phyloP scores from a whole-genome alignment of 371 early-diverging fungal species.

The Mortierella sp. region DNA sequence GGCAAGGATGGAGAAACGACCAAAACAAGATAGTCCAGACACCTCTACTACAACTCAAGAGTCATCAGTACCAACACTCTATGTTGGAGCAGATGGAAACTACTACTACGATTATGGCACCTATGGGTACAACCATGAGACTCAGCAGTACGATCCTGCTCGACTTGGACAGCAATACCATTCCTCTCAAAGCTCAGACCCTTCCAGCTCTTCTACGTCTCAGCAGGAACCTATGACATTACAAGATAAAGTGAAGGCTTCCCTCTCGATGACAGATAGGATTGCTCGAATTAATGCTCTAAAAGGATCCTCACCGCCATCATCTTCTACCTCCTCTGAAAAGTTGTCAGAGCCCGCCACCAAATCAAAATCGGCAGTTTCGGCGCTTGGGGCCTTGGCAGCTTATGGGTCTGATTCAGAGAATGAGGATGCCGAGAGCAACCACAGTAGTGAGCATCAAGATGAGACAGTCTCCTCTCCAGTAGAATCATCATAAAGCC shows the following conservation, averaged over 20 bases:
- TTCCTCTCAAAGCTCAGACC: not conserved
- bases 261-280: not conserved
- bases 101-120: slow-evolving; percentile 47
- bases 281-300: not conserved
- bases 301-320: not conserved
- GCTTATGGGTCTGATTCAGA: slow-evolving; percentile 43
- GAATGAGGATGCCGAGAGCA: slow-evolving; percentile 4
- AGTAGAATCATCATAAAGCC: too few species aligned
- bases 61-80: slow-evolving; percentile 8
- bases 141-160: slow-evolving; percentile 39
- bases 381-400: slow-evolving; percentile 27
- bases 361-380: slow-evolving; percentile 9
- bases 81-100: slow-evolving; percentile 34
- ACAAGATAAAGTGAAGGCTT: slow-evolving; percentile 37
- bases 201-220: not conserved
- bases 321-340: not conserved
- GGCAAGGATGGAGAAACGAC: slow-evolving; percentile 8
- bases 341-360: not conserved
- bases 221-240: slow-evolving; percentile 7
- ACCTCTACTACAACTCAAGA: not conserved
- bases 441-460: too few species aligned
- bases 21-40: slow-evolving; percentile 1
- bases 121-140: slow-evolving; percentile 45
- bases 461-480: too few species aligned
- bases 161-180: slow-evolving; percentile 13